Base-by-base conservation (phyloP, 73 alveolate genomes). In the Breviolum minutum region DNA sequence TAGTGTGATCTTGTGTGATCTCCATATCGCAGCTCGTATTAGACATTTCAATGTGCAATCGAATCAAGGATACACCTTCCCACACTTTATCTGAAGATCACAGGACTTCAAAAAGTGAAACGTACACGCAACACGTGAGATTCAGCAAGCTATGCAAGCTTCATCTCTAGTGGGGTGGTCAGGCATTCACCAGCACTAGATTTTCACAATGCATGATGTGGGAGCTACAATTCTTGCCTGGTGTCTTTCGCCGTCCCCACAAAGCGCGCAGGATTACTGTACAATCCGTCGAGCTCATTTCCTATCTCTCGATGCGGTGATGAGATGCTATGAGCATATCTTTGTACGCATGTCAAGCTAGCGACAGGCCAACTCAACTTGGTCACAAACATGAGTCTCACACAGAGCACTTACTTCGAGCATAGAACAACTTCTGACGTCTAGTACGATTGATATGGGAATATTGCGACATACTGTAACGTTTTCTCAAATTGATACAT, bases 261-360 rank as follows among this genome's bases (percentile, higher is more conserved):
- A 30, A 77, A 77, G 63, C 32, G 88, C 88, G 27, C 88, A 80
- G 88, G 88, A 80, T 80, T 16, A 40, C 88, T 80, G 88, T 80
- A 80, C 86, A 77, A 77, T 80, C 88, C 88, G 32, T 80, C 88
- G 88, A 80, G 88, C 88, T 80, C 88, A 80, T 80, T 66, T 66
- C 29, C 7, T 17, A 66, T 26, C 62, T 80, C 69, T 80, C 32
- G 63, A 27, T 77, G 5, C 32, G 68, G 32, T 80, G 88, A 63
- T 16, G 68, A 77, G 63, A 61, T 29, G 68, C 54, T 68, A 66
- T 12, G 88, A 40, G 88, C 88, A 80, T 80, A 66, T 32, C 88
- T 7, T 40, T 40, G 88, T 80, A 63, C 86, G 14, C 24, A 73
- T 73, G 82, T 73, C 30, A 24, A 77, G 27, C 16, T 80, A 80